Evolutionary conservation across 345 rosid species (phyloP), one percentile per base, ranked within the genome.

Genomic region (Microcos paniculata): DNA sequence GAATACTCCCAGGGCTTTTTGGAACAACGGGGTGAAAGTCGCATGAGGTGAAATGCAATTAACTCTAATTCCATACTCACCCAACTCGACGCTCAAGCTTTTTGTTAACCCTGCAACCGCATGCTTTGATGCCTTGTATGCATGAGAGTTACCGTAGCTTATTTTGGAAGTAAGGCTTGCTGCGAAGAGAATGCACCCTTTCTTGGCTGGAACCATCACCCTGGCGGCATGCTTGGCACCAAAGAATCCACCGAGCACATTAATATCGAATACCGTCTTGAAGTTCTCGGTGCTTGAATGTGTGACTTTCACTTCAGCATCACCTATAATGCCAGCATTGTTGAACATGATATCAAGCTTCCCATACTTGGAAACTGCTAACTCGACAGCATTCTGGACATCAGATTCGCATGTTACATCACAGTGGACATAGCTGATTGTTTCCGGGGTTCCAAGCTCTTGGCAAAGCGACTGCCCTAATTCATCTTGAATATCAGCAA

Each of bases 1-100:
- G 40, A 51, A 51, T 2, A 64, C 0, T 31, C 73, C 73, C 2
- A 28, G 9, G 10, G 59, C 33, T 6, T 51, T 48, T 1, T 51
- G 73, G 40, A 70, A 30, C 46, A 51, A 9, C 0, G 73, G 61
- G 33, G 73, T 70, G 9, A 24, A 9, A 11, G 2, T 6, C 8
- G 43, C 73, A 0, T 64, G 49, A 23, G 93, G 90, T 1, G 90
- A 74, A 70, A 89, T 46, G 58, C 88, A 89, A 48, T 87, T 89
- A n/a, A 55, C 75, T 21, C 70, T 64, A 64, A 64, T 64, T 13
- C 51, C 70, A 64, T 64, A 8, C 49, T 64, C 51, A 6, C 70
- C 70, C 12, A 64, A 12, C 31, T 64, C 70, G 30, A 64, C 51
- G 5, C 18, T 5, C 51, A 64, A 42, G 70, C 70, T 64, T 4